Percentiles rank a stretch among this genome's conserved stretches.
phyloP scores from a whole-genome alignment of 2,329 filamentous ascomycete genomes.

The Cordyceps farinosa region DNA sequence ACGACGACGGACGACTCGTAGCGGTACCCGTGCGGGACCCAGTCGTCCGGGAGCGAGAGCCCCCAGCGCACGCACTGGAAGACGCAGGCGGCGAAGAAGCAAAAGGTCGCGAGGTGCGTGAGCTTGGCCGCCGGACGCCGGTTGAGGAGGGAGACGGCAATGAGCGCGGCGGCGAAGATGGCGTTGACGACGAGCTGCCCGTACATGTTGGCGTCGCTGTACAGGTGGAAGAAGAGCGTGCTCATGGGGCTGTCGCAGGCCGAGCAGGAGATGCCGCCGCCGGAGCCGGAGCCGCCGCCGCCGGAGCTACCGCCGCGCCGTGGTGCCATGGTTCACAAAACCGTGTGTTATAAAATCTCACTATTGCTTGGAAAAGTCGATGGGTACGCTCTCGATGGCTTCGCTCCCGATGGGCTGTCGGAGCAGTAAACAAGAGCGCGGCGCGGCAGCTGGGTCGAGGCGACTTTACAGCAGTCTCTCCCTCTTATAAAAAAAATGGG shows the following conservation, averaged over 20 bases:
- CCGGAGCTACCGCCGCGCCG: background rate
- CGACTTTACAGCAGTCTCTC: background rate
- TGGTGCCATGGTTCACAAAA: background rate
- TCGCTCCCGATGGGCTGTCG: too few relatives aligned
- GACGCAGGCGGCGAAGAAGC: background rate
- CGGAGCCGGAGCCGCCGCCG: background rate
- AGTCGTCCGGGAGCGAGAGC: background rate
- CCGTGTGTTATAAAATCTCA: background rate
- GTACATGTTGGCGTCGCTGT: background rate
- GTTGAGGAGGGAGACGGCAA: background rate
- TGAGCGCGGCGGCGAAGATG: background rate
- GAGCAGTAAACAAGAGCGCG: too few relatives aligned
- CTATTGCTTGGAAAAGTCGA: background rate
- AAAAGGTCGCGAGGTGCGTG: background rate
- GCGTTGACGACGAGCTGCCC: conserved; percentile 3
- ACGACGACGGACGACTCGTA: background rate
- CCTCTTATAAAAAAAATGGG: background rate
- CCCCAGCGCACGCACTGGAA: conserved; percentile 14
- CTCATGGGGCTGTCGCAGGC: background rate
- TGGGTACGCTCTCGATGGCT: too few relatives aligned
- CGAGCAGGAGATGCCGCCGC: background rate
- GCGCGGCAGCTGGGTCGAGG: background rate
- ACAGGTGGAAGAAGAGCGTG: background rate
- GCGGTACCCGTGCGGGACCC: conserved; percentile 5
- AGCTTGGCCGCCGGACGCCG: background rate